These are phyloP conservation scores for Crithidia expoeki DNA, from an alignment of 208 protist species.

Conservation along the genomic window DNA sequence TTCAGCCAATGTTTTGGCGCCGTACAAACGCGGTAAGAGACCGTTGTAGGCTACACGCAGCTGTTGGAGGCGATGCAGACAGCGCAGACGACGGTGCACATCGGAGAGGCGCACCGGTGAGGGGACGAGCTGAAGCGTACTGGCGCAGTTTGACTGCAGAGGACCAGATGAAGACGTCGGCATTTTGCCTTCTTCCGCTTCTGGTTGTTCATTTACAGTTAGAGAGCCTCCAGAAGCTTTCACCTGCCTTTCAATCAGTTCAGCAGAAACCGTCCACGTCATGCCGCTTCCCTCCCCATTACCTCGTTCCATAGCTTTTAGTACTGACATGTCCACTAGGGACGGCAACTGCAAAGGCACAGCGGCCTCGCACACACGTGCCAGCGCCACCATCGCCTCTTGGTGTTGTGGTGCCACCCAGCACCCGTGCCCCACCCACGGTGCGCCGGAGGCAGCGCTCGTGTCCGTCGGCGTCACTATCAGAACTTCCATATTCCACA, in stretches of 20 bases:
- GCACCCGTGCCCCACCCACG: slow-evolving; percentile 19
- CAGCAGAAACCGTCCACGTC: neutral
- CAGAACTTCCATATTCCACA: slow-evolving; percentile 36
- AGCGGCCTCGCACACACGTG: slow-evolving; percentile 59
- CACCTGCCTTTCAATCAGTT: no score
- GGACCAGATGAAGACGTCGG: neutral
- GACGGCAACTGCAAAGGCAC: slow-evolving; percentile 55
- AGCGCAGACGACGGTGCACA: slow-evolving; percentile 42
- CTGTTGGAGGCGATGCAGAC: slow-evolving; percentile 53
- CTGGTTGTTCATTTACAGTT: no score
- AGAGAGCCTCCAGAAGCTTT: no score
- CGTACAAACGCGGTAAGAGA: slow-evolving; percentile 43
- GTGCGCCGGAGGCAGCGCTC: slow-evolving; percentile 2
- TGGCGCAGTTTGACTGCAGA: neutral
- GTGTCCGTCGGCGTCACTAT: slow-evolving; percentile 22
- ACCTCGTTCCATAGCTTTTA: neutral
- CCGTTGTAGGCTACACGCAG: slow-evolving; percentile 39
- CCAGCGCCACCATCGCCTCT: slow-evolving; percentile 42
- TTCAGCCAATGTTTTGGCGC: slow-evolving; percentile 24
- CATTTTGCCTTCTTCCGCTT: neutral
- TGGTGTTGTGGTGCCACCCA: slow-evolving; percentile 22
- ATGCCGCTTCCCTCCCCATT: neutral
- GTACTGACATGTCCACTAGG: slow-evolving; percentile 20
- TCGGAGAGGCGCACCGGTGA: slow-evolving; percentile 36
- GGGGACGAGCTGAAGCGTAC: slow-evolving; percentile 15